Percentiles rank a stretch among this genome's conserved stretches.
Conservation (phyloP, 2,329 filamentous ascomycete species). For the Scedosporium boydii region DNA sequence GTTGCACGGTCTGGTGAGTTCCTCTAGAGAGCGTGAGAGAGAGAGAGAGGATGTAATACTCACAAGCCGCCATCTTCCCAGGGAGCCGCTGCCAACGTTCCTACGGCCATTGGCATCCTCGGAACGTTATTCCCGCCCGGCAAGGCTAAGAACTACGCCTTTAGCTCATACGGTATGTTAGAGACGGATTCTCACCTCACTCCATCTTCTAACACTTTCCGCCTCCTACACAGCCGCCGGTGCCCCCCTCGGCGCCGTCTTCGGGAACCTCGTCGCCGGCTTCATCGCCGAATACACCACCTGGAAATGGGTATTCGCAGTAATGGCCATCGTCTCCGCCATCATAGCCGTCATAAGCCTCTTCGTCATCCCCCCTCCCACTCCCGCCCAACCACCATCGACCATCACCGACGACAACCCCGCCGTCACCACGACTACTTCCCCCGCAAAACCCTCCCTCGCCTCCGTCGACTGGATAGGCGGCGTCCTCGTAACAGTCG, state of each 20-base stretch:
- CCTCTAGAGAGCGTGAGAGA: not conserved
- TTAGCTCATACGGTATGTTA: slow-evolving; percentile 48
- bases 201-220: not conserved
- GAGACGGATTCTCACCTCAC: not conserved
- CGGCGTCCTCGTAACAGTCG: slow-evolving; percentile 50
- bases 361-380: slow-evolving; percentile 47
- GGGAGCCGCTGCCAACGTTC: slow-evolving; percentile 60
- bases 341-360: slow-evolving; percentile 46
- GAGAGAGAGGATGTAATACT: not conserved
- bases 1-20: slow-evolving; percentile 45
- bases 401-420: not conserved
- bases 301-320: slow-evolving; percentile 62
- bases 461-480: slow-evolving; percentile 50
- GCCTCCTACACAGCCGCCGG: slow-evolving; percentile 39
- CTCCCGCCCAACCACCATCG: slow-evolving; percentile 17
- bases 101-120: slow-evolving; percentile 61
- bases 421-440: not conserved
- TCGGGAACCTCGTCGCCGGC: slow-evolving; percentile 56
- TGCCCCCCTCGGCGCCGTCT: slow-evolving; percentile 53
- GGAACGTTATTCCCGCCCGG: slow-evolving; percentile 58
- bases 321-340: slow-evolving; percentile 49
- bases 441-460: not conserved
- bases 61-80: not conserved
- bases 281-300: slow-evolving; percentile 51
- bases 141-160: slow-evolving; percentile 62